phyloP scores from a whole-genome alignment of 148 eudicot species.

The Amaranthus cruentus region DNA sequence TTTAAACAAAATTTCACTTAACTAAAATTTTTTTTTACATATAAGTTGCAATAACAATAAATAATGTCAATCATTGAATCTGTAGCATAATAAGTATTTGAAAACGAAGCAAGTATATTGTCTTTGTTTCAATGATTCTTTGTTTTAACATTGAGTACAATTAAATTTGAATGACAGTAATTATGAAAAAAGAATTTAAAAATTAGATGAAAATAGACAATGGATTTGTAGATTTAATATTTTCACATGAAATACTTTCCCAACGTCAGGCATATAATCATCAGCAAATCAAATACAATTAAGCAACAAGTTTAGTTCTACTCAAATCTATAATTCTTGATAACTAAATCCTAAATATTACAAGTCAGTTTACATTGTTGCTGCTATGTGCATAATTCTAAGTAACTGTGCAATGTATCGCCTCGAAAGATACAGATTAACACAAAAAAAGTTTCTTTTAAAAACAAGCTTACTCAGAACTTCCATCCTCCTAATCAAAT shows the following conservation, averaged over 20 bases:
- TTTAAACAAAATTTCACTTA: no score
- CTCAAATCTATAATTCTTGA: slow-evolving; percentile 20
- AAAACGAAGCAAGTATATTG: no score
- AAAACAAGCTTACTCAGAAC: slow-evolving; percentile 15
- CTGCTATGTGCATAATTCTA: slow-evolving; percentile 27
- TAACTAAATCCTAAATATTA: slow-evolving; percentile 12
- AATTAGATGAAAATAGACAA: no score
- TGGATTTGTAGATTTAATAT: not conserved
- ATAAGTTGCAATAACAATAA: no score
- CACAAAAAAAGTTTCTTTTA: slow-evolving; percentile 3
- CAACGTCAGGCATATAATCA: not conserved
- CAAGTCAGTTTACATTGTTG: slow-evolving; percentile 19
- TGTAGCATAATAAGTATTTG: no score
- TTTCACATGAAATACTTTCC: not conserved
- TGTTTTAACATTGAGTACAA: no score
- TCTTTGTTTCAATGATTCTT: no score
- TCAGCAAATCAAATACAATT: not conserved
- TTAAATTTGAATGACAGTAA: no score
- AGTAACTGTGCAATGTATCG: slow-evolving; percentile 7
- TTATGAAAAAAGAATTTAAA: no score
- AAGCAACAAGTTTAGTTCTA: slow-evolving; percentile 2
- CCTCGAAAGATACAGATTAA: slow-evolving; percentile 16
- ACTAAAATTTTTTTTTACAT: no score
- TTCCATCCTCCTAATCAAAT: slow-evolving; percentile 2
- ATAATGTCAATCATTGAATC: no score